Conservation (phyloP, 2,329 filamentous ascomycete species). For the Pseudogymnoascus destructans region DNA sequence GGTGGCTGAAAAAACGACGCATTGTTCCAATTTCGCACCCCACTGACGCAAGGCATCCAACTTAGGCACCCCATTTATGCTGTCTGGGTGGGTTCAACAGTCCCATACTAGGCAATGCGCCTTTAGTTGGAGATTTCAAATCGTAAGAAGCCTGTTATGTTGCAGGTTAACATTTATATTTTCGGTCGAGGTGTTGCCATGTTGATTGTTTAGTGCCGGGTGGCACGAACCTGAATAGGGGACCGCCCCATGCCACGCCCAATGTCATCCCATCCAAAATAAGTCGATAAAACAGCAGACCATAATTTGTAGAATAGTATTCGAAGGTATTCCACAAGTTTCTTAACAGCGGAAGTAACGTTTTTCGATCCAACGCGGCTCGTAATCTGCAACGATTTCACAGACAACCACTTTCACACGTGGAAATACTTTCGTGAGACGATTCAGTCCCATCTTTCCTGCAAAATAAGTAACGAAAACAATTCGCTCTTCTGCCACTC, state of each 20-base stretch:
- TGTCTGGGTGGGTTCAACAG: background rate
- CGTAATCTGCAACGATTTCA: constrained; percentile 65
- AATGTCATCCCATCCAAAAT: background rate
- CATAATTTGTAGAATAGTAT: background rate
- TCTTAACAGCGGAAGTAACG: constrained; percentile 75
- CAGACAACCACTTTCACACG: constrained; percentile 77
- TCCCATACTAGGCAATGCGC: background rate
- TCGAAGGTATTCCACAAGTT: background rate
- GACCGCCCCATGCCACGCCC: background rate
- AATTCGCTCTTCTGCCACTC: constrained; percentile 70
- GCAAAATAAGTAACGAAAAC: constrained; percentile 90
- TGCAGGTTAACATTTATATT: background rate
- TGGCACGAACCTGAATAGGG: background rate
- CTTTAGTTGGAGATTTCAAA: background rate
- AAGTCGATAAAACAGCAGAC: background rate
- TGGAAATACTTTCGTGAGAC: constrained; percentile 79
- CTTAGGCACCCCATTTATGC: background rate
- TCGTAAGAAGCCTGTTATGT: background rate
- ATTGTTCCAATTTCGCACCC: background rate
- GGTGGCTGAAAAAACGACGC: background rate
- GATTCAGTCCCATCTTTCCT: constrained; percentile 68
- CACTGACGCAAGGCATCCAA: background rate
- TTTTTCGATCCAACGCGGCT: constrained; percentile 81
- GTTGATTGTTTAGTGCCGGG: background rate
- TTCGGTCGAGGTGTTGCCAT: background rate